Conservation (phyloP, 495 filamentous ascomycete genomes). For the Aspergillus panamensis region DNA sequence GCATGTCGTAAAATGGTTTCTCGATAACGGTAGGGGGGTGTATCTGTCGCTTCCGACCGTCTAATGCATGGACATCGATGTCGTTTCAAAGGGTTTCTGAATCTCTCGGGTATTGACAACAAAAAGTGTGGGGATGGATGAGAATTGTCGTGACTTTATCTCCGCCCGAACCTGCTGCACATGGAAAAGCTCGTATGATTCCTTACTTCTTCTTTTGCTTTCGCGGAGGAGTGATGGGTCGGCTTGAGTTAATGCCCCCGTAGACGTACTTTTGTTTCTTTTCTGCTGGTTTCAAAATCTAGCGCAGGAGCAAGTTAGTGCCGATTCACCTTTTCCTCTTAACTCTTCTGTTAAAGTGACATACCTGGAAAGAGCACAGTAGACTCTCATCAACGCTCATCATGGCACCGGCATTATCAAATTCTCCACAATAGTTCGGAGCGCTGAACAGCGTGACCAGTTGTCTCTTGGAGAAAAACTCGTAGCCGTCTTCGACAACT, state of each 20-base stretch:
- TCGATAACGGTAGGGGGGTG: conserved; percentile 14
- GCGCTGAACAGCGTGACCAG: conserved; percentile 97
- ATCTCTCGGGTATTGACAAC: conserved; percentile 23
- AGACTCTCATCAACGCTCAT: conserved; percentile 99
- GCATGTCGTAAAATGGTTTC: conserved; percentile 20
- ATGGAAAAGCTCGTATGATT: conserved; percentile 75
- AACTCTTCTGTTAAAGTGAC: conserved; percentile 11
- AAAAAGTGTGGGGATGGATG: conserved; percentile 14
- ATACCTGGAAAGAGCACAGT: conserved; percentile 98
- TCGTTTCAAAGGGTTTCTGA: conserved; percentile 17
- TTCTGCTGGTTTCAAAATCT: conserved; percentile 99
- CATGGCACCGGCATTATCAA: conserved; percentile 99
- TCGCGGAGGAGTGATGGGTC: conserved; percentile 85
- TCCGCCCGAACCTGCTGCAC: conserved; percentile 94
- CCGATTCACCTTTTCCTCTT: too few relatives aligned
- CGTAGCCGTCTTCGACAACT: conserved; percentile 98
- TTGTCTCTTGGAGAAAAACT: conserved; percentile 99
- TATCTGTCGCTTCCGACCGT: conserved; percentile 23
- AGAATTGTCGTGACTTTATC: conserved; percentile 55
- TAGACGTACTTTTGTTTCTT: conserved; percentile 99
- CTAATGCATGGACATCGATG: conserved; percentile 26
- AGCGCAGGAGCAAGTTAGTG: conserved; percentile 4
- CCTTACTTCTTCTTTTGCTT: conserved; percentile 84
- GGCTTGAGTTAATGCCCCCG: conserved; percentile 81
- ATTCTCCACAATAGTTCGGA: conserved; percentile 98